These are phyloP conservation scores for Pyrenochaeta sp. DNA, from an alignment of 2,329 filamentous ascomycete genomes.

Conservation along the genomic window DNA sequence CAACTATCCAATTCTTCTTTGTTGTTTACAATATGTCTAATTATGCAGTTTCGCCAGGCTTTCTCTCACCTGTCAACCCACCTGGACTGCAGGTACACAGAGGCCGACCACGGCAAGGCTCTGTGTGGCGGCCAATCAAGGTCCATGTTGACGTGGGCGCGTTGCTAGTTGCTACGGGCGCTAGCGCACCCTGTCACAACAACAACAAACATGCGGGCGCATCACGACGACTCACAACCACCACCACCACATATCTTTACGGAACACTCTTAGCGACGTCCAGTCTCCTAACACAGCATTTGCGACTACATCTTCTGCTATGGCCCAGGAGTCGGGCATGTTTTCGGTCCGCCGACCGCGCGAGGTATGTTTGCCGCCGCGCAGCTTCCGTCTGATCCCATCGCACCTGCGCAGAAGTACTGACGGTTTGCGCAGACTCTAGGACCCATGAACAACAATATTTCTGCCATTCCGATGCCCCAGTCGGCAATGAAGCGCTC, in stretches of 20 bases:
- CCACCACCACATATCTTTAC: constrained; percentile 16
- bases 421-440: constrained; percentile 70
- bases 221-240: constrained; percentile 29
- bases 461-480: constrained; percentile 82
- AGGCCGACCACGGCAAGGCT: neutral
- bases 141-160: constrained; percentile 18
- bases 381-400: constrained; percentile 21
- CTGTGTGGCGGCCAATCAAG: too few species aligned
- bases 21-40: neutral
- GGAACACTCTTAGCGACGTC: too few species aligned
- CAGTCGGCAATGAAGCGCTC: constrained; percentile 93
- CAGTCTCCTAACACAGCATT: too few species aligned
- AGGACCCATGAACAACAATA: constrained; percentile 81
- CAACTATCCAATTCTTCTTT: constrained; percentile 14
- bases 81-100: neutral
- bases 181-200: constrained; percentile 25
- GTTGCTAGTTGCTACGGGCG: constrained; percentile 31
- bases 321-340: constrained; percentile 63
- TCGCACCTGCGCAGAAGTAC: constrained; percentile 9
- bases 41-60: too few species aligned
- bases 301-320: constrained; percentile 19
- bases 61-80: neutral
- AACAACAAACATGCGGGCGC: constrained; percentile 40
- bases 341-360: constrained; percentile 92
- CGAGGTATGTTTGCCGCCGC: constrained; percentile 69